These are phyloP conservation scores for Saccharomycopsis crataegensis DNA, from an alignment of 1,139 yeast species.

Conservation along the genomic window DNA sequence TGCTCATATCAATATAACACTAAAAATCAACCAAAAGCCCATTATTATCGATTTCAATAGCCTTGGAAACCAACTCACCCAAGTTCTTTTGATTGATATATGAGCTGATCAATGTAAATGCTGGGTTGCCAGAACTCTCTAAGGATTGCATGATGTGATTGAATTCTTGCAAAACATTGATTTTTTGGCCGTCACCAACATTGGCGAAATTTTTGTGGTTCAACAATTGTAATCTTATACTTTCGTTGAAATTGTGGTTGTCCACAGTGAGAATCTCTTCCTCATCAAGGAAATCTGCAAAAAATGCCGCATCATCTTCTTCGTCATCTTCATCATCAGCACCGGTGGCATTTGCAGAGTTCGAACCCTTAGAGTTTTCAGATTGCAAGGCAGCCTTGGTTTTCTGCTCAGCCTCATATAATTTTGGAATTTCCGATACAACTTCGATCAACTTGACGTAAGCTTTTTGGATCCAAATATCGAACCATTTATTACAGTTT, in stretches of 20 bases:
- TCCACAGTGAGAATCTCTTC: not conserved
- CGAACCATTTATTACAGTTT: not conserved
- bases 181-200: not conserved
- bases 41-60: conserved; percentile 1
- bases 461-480: conserved; percentile 1
- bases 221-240: conserved; percentile 7
- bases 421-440: conserved; percentile 3
- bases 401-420: conserved; percentile 1
- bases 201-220: not conserved
- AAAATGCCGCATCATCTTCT: not conserved
- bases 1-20: not conserved
- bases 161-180: not conserved
- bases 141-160: not conserved
- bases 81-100: conserved; percentile 1
- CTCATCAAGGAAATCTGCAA: not conserved
- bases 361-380: not conserved
- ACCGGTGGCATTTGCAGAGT: not conserved
- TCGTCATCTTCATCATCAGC: conserved; percentile 2
- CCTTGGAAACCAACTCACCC: not conserved
- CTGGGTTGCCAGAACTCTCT: not conserved
- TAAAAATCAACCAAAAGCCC: not conserved
- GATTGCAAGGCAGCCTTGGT: not conserved
- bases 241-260: conserved; percentile 20
- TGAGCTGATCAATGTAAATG: not conserved
- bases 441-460: conserved; percentile 5